These are phyloP conservation scores for Leccinellum albellum DNA, from an alignment of 768 basidiomycete genomes.

Conservation along the genomic window DNA sequence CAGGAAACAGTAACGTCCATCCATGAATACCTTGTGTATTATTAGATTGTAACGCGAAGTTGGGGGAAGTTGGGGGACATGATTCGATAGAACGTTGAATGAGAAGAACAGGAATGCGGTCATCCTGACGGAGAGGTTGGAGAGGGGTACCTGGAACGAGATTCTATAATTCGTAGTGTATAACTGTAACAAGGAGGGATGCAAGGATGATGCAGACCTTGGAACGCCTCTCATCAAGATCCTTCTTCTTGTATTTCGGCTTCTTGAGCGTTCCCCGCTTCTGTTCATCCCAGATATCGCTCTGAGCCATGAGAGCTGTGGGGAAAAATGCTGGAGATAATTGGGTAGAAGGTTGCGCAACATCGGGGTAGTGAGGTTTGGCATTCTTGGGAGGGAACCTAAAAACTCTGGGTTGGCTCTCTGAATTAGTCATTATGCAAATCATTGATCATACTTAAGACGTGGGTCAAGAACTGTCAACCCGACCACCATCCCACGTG, in stretches of 20 bases:
- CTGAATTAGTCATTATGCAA: neutral
- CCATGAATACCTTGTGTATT: constrained; percentile 59
- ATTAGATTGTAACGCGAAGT: constrained; percentile 21
- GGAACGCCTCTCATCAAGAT: constrained; percentile 78
- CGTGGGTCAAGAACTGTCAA: constrained; percentile 84
- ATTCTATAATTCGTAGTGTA: constrained; percentile 43
- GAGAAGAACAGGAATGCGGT: constrained; percentile 79
- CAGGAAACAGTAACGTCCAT: constrained; percentile 83
- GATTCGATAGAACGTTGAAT: constrained; percentile 71
- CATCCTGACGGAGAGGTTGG: constrained; percentile 65
- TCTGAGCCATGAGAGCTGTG: constrained; percentile 53
- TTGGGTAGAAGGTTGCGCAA: constrained; percentile 22
- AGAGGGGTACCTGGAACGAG: constrained; percentile 75
- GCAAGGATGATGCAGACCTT: constrained; percentile 43
- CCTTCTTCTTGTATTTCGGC: constrained; percentile 75
- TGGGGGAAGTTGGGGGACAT: constrained; percentile 10
- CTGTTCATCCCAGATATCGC: constrained; percentile 70
- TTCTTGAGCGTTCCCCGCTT: constrained; percentile 49
- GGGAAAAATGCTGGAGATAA: constrained; percentile 44
- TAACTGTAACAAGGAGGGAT: neutral
- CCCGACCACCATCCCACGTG: constrained; percentile 74
- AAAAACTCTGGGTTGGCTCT: neutral
- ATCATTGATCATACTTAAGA: constrained; percentile 53
- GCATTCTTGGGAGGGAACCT: constrained; percentile 87
- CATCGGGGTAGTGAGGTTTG: constrained; percentile 35